phyloP scores from a whole-genome alignment of 331 rosid genomes.

The Dryas integrifolia region DNA sequence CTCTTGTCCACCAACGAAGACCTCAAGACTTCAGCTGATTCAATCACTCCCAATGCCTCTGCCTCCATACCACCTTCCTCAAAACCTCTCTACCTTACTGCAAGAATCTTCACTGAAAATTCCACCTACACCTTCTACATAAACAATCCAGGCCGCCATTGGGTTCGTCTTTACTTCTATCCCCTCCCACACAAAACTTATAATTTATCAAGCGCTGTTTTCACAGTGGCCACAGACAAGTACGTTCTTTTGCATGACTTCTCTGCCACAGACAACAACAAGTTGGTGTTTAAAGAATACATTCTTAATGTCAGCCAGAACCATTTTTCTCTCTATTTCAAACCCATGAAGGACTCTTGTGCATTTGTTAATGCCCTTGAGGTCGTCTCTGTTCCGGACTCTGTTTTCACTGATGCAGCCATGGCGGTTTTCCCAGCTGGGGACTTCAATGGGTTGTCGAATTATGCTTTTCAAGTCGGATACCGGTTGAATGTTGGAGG shows the following conservation, averaged over 20 bases:
- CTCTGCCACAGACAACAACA: slow-evolving; percentile 30
- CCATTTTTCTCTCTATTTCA: slow-evolving; percentile 59
- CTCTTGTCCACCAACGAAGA: slow-evolving; percentile 59
- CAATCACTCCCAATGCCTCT: slow-evolving; percentile 24
- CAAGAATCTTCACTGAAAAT: slow-evolving; percentile 50
- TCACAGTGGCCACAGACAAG: slow-evolving; percentile 48
- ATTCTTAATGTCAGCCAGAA: slow-evolving; percentile 41
- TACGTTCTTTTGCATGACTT: slow-evolving; percentile 61
- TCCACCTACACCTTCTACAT: slow-evolving; percentile 60
- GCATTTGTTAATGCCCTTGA: slow-evolving; percentile 52
- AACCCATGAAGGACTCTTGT: slow-evolving; percentile 44
- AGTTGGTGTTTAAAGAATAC: slow-evolving; percentile 59
- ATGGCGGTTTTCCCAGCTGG: slow-evolving; percentile 39
- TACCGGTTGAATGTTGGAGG: slow-evolving; percentile 79
- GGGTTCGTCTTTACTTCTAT: slow-evolving; percentile 80
- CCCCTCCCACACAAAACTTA: slow-evolving; percentile 49
- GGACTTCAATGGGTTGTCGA: slow-evolving; percentile 39
- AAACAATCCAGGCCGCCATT: slow-evolving; percentile 52
- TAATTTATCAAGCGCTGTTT: slow-evolving; percentile 52
- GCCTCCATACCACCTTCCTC: slow-evolving; percentile 38
- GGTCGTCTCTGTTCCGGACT: slow-evolving; percentile 72
- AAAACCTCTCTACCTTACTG: slow-evolving; percentile 42
- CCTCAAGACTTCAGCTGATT: slow-evolving; percentile 38
- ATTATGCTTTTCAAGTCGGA: slow-evolving; percentile 46
- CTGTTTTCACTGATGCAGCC: slow-evolving; percentile 45